Conservation (phyloP, 2,329 filamentous ascomycete species). For the Hypoxylon sp. region DNA sequence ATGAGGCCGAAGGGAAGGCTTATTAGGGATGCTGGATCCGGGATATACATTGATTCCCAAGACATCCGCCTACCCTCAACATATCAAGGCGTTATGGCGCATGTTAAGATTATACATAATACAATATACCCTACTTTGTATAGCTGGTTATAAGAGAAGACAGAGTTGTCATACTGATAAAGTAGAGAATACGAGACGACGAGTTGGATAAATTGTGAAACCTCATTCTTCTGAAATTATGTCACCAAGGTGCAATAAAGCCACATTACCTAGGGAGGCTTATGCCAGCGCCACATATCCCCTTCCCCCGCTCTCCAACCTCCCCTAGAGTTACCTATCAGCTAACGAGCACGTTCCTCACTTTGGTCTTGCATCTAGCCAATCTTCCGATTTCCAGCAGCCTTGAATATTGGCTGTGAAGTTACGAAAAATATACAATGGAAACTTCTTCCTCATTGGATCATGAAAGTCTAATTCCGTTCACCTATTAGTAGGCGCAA, state of each 20-base stretch:
- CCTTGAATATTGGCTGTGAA: not conserved
- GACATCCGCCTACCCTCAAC: not conserved
- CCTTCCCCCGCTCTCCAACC: not conserved
- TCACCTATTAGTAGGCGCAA: not conserved
- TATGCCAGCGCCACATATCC: constrained; percentile 1
- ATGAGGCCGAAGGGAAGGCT: not conserved
- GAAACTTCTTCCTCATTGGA: not conserved
- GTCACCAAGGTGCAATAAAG: not conserved
- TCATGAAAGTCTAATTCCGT: not conserved
- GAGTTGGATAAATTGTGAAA: not conserved
- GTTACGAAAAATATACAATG: not conserved
- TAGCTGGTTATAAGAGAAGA: not conserved
- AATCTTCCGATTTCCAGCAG: not conserved
- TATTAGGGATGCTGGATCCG: not conserved
- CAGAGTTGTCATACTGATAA: not conserved
- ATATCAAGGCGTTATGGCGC: not conserved
- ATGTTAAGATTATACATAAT: not conserved
- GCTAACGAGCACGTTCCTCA: not conserved
- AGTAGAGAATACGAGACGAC: not conserved
- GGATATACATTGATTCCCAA: not conserved
- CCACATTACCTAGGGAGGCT: not conserved
- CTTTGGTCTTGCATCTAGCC: not conserved
- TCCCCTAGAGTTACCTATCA: not conserved
- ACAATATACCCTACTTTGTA: not conserved
- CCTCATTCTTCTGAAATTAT: not conserved